Percentiles rank a stretch among this genome's conserved stretches.
phyloP scores from a whole-genome alignment of 148 eudicot species.

The Vaccinium darrowii region DNA sequence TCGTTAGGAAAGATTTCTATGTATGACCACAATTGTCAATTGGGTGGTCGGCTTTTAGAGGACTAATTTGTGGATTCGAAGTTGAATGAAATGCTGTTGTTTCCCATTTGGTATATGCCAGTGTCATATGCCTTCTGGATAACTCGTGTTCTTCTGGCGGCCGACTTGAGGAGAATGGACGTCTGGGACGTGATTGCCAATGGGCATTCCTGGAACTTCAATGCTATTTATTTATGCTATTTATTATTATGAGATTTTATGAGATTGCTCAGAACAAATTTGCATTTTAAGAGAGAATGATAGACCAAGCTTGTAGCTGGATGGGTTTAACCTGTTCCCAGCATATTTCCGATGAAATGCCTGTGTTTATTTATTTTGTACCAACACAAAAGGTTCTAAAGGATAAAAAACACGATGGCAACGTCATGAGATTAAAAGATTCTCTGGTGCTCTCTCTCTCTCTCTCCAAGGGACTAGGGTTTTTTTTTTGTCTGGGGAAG shows the following conservation, averaged over 20 bases:
- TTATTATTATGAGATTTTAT: neutral
- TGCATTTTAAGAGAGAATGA: neutral
- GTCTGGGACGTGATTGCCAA: neutral
- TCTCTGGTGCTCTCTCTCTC: neutral
- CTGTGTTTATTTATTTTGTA: neutral
- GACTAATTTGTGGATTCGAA: neutral
- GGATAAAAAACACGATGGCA: neutral
- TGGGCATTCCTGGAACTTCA: neutral
- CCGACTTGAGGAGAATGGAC: neutral
- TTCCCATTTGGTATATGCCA: neutral
- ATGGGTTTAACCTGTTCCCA: neutral
- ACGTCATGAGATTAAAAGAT: neutral
- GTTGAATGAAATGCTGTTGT: conserved; percentile 1
- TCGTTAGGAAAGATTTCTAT: neutral
- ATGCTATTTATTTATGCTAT: neutral
- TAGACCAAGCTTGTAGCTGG: neutral
- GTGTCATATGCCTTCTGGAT: neutral
- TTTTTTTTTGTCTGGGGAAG: too few relatives aligned
- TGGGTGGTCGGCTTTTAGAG: neutral
- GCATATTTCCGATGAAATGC: neutral
- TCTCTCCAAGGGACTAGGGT: too few relatives aligned
- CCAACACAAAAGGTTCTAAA: neutral
- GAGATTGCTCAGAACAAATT: neutral
- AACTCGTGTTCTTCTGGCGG: neutral
- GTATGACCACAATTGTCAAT: neutral